Percentiles rank a stretch among this genome's conserved stretches.
These are phyloP conservation scores for Oryza coarctata DNA, from an alignment of 176 grass and related monocot species.

Conservation along the genomic window DNA sequence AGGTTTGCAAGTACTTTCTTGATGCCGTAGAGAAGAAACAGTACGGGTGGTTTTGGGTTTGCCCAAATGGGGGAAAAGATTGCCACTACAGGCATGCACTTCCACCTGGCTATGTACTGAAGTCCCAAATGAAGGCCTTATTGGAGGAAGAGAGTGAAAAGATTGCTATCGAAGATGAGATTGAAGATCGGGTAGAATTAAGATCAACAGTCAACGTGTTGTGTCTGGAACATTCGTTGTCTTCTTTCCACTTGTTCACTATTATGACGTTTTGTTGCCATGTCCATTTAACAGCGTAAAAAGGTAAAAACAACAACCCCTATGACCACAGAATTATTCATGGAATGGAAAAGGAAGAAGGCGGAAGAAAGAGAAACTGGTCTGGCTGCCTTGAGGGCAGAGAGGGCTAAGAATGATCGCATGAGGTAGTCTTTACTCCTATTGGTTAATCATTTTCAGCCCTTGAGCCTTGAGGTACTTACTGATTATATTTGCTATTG, in stretches of 20 bases:
- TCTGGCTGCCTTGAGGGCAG: constrained; percentile 69
- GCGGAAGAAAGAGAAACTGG: constrained; percentile 86
- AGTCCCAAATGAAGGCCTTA: constrained; percentile 99
- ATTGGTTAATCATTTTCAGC: constrained; percentile 4
- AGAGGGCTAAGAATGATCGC: constrained; percentile 96
- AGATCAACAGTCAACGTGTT: constrained; percentile 14
- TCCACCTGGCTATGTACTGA: constrained; percentile 92
- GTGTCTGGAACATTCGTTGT: background rate
- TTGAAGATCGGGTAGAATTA: constrained; percentile 79
- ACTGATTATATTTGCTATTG: constrained; percentile 16
- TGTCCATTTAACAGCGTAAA: constrained; percentile 62
- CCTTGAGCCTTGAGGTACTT: background rate
- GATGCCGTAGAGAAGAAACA: constrained; percentile 99
- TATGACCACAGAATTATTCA: constrained; percentile 83
- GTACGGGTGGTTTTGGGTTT: constrained; percentile 99
- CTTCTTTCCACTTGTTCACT: constrained; percentile 5
- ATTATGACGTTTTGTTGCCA: constrained; percentile 19
- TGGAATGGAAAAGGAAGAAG: constrained; percentile 95
- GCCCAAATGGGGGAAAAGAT: constrained; percentile 90
- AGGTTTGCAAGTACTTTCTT: constrained; percentile 97
- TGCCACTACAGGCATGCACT: constrained; percentile 97
- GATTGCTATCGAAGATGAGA: constrained; percentile 90
- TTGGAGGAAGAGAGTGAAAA: constrained; percentile 96
- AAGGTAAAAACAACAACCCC: constrained; percentile 68
- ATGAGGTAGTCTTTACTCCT: constrained; percentile 72